Evolutionary conservation across 2,329 filamentous ascomycete species (phyloP).

Genomic region (Fusarium nygamai): DNA sequence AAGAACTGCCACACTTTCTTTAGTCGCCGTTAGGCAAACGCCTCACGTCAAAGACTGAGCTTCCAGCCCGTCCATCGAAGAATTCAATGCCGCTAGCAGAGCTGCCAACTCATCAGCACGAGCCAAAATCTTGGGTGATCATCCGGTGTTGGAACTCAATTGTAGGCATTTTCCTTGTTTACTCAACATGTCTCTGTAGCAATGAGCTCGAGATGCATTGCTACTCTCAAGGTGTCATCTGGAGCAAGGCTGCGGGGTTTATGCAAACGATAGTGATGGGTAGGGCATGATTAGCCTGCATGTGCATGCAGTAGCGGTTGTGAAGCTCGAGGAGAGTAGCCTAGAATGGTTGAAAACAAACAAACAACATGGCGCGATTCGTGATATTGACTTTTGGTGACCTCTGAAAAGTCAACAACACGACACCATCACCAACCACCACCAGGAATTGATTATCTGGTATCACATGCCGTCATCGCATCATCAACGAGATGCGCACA

Average conservation of each 20-base stretch:
- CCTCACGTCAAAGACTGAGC: slow-evolving; percentile 23
- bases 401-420: neutral
- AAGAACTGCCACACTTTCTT: slow-evolving; percentile 3
- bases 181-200: slow-evolving; percentile 12
- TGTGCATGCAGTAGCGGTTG: slow-evolving; percentile 8
- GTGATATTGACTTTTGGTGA: slow-evolving; percentile 24
- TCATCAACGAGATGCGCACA: slow-evolving; percentile 1
- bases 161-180: slow-evolving; percentile 12
- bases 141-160: neutral
- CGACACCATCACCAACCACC: slow-evolving; percentile 1
- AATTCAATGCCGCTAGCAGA: slow-evolving; percentile 2
- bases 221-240: slow-evolving; percentile 6
- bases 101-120: neutral
- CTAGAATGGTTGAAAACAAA: slow-evolving; percentile 17
- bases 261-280: slow-evolving; percentile 13
- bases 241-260: slow-evolving; percentile 17
- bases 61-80: slow-evolving; percentile 30
- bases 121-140: neutral
- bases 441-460: neutral
- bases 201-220: slow-evolving; percentile 3
- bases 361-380: slow-evolving; percentile 18
- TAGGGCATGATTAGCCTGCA: slow-evolving; percentile 6
- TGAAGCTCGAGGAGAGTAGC: neutral
- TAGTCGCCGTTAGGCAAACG: slow-evolving; percentile 23
- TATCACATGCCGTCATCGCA: slow-evolving; percentile 34